Conservation (phyloP, 2,329 filamentous ascomycete species). For the Mycogone perniciosa region DNA sequence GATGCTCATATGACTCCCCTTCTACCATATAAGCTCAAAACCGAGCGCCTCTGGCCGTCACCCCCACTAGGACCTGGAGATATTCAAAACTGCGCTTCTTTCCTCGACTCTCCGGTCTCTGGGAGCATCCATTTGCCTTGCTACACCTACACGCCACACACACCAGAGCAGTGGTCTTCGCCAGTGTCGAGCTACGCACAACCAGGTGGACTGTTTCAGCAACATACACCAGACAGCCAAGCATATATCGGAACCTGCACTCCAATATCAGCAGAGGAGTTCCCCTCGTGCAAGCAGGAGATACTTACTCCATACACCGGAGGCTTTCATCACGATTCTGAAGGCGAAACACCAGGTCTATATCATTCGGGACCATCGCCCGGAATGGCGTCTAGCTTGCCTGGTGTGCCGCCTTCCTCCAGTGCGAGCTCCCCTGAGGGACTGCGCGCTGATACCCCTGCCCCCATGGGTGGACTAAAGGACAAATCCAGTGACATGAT, state of each 20-base stretch:
- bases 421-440: constrained; percentile 18
- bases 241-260: constrained; percentile 18
- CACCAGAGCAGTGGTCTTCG: constrained; percentile 31
- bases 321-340: constrained; percentile 14
- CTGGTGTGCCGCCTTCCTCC: constrained; percentile 11
- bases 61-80: constrained; percentile 33
- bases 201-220: constrained; percentile 15
- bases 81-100: constrained; percentile 29
- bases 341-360: constrained; percentile 17
- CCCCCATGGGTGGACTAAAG: constrained; percentile 13
- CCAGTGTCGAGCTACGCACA: constrained; percentile 19
- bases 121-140: constrained; percentile 17
- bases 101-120: constrained; percentile 27
- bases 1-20: constrained; percentile 5
- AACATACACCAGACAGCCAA: constrained; percentile 15
- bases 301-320: constrained; percentile 17
- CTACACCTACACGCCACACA: constrained; percentile 25
- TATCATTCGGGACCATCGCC: constrained; percentile 12
- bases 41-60: constrained; percentile 28
- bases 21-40: constrained; percentile 12
- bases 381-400: constrained; percentile 11
- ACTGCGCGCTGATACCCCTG: constrained; percentile 12
- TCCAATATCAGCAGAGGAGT: constrained; percentile 20
- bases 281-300: constrained; percentile 15
- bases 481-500: constrained; percentile 3